Base-by-base conservation (phyloP, 148 eudicot genomes). In the Rheum nobile region DNA sequence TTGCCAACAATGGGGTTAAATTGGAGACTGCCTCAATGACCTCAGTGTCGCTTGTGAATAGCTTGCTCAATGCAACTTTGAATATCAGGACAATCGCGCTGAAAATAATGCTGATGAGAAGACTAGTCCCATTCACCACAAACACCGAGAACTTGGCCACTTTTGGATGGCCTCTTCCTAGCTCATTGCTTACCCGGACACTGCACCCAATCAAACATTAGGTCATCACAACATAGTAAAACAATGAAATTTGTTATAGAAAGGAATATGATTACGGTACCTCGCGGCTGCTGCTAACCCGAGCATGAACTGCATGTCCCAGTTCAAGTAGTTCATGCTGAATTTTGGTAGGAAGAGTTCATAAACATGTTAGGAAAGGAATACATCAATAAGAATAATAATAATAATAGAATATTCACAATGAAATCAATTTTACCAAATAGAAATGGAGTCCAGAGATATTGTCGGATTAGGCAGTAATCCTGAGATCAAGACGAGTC, bases 131-230 rank as follows among this genome's bases (percentile, higher is more conserved):
- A 17, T 73, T 80, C 71, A 83, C 81, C 77, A 84, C 85, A 31
- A 80, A 74, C 79, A 85, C 90, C 4, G 90, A 75, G 35, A 87
- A 85, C 67, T 79, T 83, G 19, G 86, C 85, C n/a, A 76, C 83
- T 79, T 69, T 81, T 21, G 90, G 86, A 57, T 81, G 86, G 0
- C 57, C 77, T 68, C 84, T 84, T 31, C 90, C 90, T 22, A 87
- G 76, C 77, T 87, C 90, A 75, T 87, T 84, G 42, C 88, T 79
- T 69, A 87, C 88, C 74, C 90, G 76, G 68, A 87, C 84, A 48
- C 90, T 87, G 83, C 75, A 74, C 12, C 34, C 32, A 26, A 57
- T 26, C 4, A 57, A 57, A 57, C 8, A 57, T 9, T 24, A 57
- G 31, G 5, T 57, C 31, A 22, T 28, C 26, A 57, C 34, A 11